phyloP scores from a whole-genome alignment of 805 yeast genomes.

The Ogataea henricii region DNA sequence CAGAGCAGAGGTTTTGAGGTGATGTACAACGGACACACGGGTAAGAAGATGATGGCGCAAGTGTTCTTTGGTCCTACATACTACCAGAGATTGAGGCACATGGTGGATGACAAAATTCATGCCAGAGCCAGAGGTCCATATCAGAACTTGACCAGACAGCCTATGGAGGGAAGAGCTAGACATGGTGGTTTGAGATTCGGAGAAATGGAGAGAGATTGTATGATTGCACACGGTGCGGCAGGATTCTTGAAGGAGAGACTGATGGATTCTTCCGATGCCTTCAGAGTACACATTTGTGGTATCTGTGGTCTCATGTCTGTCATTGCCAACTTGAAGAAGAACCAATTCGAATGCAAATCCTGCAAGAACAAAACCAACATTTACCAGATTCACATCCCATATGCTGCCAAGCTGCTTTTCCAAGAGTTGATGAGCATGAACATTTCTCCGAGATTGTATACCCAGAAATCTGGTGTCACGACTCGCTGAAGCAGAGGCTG shows the following conservation, averaged over 20 bases:
- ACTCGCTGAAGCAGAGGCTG: constrained; percentile 25
- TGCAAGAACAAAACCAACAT: constrained; percentile 98
- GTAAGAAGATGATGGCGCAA: constrained; percentile 96
- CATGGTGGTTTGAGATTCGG: constrained; percentile 99
- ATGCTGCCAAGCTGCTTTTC: constrained; percentile 96
- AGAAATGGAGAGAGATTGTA: constrained; percentile 99
- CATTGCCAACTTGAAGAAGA: constrained; percentile 94
- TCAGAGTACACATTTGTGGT: constrained; percentile 97
- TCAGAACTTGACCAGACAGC: constrained; percentile 96
- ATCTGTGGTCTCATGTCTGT: constrained; percentile 98
- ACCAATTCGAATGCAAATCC: constrained; percentile 97
- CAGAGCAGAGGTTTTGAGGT: constrained; percentile 98
- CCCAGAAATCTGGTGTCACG: constrained; percentile 55
- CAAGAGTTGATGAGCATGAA: constrained; percentile 99
- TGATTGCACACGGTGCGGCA: constrained; percentile 99
- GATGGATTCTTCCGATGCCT: constrained; percentile 99
- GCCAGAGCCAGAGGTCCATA: constrained; percentile 99
- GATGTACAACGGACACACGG: constrained; percentile 98
- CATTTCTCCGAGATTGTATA: constrained; percentile 93
- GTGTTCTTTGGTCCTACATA: constrained; percentile 99
- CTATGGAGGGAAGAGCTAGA: constrained; percentile 98
- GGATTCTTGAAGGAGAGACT: constrained; percentile 95
- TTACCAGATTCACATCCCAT: constrained; percentile 96
- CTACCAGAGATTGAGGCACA: constrained; percentile 97
- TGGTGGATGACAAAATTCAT: constrained; percentile 99